A percentile compares a stretch with the other conserved stretches of the same genome.
These are phyloP conservation scores for Quillaja saponaria DNA, from an alignment of 306 rosid genomes.

Conservation along the genomic window DNA sequence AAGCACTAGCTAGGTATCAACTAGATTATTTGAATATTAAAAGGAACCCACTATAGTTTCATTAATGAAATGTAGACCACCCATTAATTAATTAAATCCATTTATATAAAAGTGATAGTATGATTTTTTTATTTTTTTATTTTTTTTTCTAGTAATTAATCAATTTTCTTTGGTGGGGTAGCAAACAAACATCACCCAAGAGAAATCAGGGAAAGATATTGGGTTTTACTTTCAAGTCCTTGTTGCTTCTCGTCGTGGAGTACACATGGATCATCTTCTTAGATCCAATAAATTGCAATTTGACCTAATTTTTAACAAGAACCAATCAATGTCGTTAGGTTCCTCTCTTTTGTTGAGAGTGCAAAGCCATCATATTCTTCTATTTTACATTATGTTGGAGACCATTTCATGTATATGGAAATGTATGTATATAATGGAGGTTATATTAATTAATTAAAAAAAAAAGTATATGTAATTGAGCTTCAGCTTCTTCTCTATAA, in stretches of 20 bases:
- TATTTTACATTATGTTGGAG: no score
- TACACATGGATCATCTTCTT: conserved; percentile 50
- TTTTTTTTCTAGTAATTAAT: no score
- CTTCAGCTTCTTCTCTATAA: no score
- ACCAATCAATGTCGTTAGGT: conserved; percentile 5
- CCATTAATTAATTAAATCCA: conserved; percentile 22
- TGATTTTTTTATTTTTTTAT: no score
- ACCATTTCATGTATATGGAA: no score
- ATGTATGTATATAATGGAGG: no score
- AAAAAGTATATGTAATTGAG: no score
- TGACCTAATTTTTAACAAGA: conserved; percentile 36
- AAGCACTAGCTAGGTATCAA: conserved; percentile 24
- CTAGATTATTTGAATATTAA: neutral
- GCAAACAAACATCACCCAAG: conserved; percentile 34
- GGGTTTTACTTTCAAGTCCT: conserved; percentile 33
- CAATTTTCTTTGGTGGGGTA: conserved; percentile 45
- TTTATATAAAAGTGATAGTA: conserved; percentile 17
- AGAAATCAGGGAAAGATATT: conserved; percentile 36
- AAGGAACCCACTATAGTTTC: conserved; percentile 42
- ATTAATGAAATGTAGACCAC: conserved; percentile 56
- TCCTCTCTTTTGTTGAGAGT: neutral
- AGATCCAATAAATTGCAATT: conserved; percentile 14
- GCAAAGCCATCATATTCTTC: conserved; percentile 12
- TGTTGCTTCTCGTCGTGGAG: conserved; percentile 40
- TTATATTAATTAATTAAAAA: no score